phyloP scores from a whole-genome alignment of 169 alveolate species.

The Cryptosporidium felis region DNA sequence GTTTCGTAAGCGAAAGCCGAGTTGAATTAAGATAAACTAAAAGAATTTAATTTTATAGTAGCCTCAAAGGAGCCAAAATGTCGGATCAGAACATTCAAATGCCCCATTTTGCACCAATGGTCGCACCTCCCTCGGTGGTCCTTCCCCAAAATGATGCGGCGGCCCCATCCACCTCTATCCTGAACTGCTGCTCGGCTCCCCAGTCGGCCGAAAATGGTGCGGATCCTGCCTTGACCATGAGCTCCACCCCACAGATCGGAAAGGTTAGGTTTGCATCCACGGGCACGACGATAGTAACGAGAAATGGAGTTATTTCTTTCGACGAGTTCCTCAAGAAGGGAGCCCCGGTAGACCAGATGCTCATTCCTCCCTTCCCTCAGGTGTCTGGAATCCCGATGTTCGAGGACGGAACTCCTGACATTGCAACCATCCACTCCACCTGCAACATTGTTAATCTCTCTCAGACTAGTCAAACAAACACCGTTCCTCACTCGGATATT shows the following conservation, averaged over 20 bases:
- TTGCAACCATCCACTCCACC: constrained; percentile 64
- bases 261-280: constrained; percentile 61
- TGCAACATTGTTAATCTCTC: constrained; percentile 62
- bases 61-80: too few species aligned
- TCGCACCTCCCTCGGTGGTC: constrained; percentile 72
- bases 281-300: constrained; percentile 61
- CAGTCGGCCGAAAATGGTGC: constrained; percentile 50
- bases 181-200: constrained; percentile 56
- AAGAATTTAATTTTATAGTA: too few species aligned
- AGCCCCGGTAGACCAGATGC: constrained; percentile 68
- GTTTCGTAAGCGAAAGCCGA: too few species aligned
- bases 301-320: constrained; percentile 57
- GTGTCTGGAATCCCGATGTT: constrained; percentile 71
- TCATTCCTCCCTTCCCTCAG: constrained; percentile 68
- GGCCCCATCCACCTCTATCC: constrained; percentile 67
- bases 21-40: too few species aligned
- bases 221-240: constrained; percentile 63
- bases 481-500: constrained; percentile 51
- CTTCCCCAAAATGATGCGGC: constrained; percentile 65
- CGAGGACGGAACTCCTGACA: constrained; percentile 71
- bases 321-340: constrained; percentile 63
- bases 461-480: constrained; percentile 54
- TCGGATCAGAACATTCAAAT: constrained; percentile 19
- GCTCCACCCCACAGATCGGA: constrained; percentile 54
- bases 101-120: constrained; percentile 58